Evolutionary conservation across 768 basidiomycete species (phyloP), one percentile per base, ranked within the genome.

Genomic region (Chalciporus piperatus): DNA sequence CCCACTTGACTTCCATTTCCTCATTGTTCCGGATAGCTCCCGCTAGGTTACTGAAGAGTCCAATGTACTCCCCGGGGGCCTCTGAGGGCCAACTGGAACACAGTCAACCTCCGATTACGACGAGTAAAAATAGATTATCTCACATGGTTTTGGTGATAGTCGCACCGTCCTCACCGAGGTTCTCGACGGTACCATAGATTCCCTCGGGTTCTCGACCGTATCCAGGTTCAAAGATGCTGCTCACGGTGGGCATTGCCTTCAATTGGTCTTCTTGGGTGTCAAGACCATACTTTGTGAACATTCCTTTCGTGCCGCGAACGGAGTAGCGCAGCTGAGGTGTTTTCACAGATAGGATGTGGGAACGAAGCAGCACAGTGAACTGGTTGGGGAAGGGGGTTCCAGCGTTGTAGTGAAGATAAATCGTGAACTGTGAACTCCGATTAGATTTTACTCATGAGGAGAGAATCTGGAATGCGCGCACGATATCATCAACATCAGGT

Each of bases 221-320:
- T 23, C 65, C 63, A 4, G 68, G 54, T 41, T 72, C 72, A 54
- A 78, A 63, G 37, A 81, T 80, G 11, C 67, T 72, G 14, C 60
- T 65, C 22, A 81, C 79, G 5, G 71, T 67, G 9, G 76, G 61
- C 45, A 84, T 79, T 11, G 65, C 74, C 61, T 83, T 84, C 45
- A 92, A 77, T 56, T 89, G 84, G 46, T 83, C 82, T 69, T 93
- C 92, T 63, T 94, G 91, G 3, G 82, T 70, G 66, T 92, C 91
- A 19, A 89, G 65, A 6, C 90, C 90, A 60, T 76, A 79, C 68
- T 96, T 94, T 51, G 77, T 73, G 69, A 79, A 92, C 3, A 83
- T 79, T 23, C 88, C 90, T 53, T 77, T 76, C 20, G 82, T 82
- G 38, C 90, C 89, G 47, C 85, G 83, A 53, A 92, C 77, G 38